These are phyloP conservation scores for Kockiozyma suomiensis DNA, from an alignment of 805 yeast species.

Conservation along the genomic window DNA sequence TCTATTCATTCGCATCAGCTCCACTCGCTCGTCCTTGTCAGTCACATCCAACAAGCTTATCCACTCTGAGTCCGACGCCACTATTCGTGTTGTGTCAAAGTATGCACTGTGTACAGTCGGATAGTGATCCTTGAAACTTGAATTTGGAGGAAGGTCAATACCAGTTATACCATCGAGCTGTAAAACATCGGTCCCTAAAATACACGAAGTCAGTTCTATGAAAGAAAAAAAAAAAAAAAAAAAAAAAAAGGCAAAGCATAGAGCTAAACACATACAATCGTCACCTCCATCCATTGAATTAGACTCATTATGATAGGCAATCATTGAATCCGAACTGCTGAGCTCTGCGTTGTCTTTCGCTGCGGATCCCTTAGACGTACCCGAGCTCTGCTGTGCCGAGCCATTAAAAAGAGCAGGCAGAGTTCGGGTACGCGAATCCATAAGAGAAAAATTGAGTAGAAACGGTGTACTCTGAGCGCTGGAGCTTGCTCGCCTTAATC, in stretches of 20 bases:
- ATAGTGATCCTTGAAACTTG: neutral
- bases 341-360: neutral
- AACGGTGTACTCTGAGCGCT: neutral
- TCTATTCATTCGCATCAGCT: neutral
- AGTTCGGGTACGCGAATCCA: neutral
- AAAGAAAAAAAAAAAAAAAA: neutral
- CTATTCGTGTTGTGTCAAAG: slow-evolving; percentile 4
- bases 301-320: neutral
- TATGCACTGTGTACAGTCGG: slow-evolving; percentile 3
- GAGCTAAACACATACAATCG: neutral
- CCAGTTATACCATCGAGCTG: slow-evolving; percentile 2
- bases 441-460: neutral
- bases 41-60: neutral
- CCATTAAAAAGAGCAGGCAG: slow-evolving; percentile 2
- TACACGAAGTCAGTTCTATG: neutral
- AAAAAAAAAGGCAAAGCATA: neutral
- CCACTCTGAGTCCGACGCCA: slow-evolving; percentile 10
- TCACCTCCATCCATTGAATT: neutral
- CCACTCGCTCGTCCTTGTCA: slow-evolving; percentile 1
- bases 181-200: neutral
- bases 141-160: neutral
- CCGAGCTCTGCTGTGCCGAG: neutral
- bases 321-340: neutral
- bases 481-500: neutral
- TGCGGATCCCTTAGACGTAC: too few species aligned